Evolutionary conservation across 176 grass and related monocot genomes (phyloP), one percentile per base, ranked within the genome.

Genomic region (Olyra latifolia): DNA sequence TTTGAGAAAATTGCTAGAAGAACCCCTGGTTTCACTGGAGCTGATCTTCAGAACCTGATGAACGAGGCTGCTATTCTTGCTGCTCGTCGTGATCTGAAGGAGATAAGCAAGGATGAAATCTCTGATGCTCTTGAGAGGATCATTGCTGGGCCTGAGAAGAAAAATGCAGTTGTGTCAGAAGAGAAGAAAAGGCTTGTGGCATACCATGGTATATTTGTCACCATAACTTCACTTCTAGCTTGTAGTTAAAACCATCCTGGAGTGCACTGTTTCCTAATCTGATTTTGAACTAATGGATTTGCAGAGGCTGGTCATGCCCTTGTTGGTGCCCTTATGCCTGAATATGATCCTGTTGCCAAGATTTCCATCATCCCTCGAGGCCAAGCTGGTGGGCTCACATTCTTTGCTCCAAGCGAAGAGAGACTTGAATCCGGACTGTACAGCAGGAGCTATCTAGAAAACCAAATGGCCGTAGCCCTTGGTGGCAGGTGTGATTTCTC

Each of bases 101-200:
- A 98, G 83, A 98, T 98, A 58, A 98, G 96, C 86, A 98, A 98
- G 86, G 96, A 95, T 81, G 96, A 98, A 78, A 98, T 98, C 20
- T 93, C 96, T 42, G 96, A 98, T 76, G 96, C 96, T 71, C 78
- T 98, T 39, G 96, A 95, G 92, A 94, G 95, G 81, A 98, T 98
- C 79, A 98, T 98, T 73, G 96, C 96, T 43, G 96, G 96, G 20
- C 96, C 96, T 7, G 96, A 98, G 88, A 98, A 98, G 90, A 98
- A 98, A 85, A 98, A 95, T 72, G 96, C 92, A 1, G 92, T 98
- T 72, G 96, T 98, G 38, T 98, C 96, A 69, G 96, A 98, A 35
- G 90, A 93, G 74, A 98, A 95, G 90, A 98, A 79, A 81, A 95
- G 69, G 54, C 92, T 98, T 27, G 96, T 98, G 22, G 96, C 96